These are phyloP conservation scores for Teunomyces tritomae DNA, from an alignment of 805 yeast species.

Conservation along the genomic window DNA sequence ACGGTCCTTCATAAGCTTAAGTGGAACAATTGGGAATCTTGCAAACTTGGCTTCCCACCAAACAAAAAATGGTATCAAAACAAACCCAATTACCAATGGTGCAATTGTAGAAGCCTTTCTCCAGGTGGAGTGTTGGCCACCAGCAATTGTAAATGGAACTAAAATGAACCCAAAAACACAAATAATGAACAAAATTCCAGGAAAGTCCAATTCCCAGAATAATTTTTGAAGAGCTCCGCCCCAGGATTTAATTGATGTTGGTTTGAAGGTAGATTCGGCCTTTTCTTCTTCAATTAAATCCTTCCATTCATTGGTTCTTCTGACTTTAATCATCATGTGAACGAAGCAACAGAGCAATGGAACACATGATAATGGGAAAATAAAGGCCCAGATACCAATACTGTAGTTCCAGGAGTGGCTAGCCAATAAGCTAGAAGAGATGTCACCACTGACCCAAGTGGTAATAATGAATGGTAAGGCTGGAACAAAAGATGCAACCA, in stretches of 20 bases:
- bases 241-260: constrained; percentile 19
- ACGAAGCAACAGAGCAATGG: constrained; percentile 54
- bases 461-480: constrained; percentile 72
- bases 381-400: constrained; percentile 78
- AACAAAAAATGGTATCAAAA: constrained; percentile 54
- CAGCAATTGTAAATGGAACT: constrained; percentile 75
- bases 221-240: constrained; percentile 32
- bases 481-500: constrained; percentile 61
- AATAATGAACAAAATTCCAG: constrained; percentile 58
- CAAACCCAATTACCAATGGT: constrained; percentile 67
- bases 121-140: constrained; percentile 60
- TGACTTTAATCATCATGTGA: constrained; percentile 57
- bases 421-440: constrained; percentile 39
- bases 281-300: constrained; percentile 37
- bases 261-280: constrained; percentile 16
- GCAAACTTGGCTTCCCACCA: constrained; percentile 60
- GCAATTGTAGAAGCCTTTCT: constrained; percentile 58
- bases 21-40: constrained; percentile 62
- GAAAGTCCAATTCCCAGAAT: constrained; percentile 64
- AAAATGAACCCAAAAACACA: constrained; percentile 61
- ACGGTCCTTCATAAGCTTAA: constrained; percentile 57
- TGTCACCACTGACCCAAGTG: constrained; percentile 73
- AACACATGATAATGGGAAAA: constrained; percentile 62
- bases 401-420: constrained; percentile 62
- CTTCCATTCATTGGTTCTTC: constrained; percentile 50